Conservation (phyloP, 2,329 filamentous ascomycete species). For the Truncatella angustata region DNA sequence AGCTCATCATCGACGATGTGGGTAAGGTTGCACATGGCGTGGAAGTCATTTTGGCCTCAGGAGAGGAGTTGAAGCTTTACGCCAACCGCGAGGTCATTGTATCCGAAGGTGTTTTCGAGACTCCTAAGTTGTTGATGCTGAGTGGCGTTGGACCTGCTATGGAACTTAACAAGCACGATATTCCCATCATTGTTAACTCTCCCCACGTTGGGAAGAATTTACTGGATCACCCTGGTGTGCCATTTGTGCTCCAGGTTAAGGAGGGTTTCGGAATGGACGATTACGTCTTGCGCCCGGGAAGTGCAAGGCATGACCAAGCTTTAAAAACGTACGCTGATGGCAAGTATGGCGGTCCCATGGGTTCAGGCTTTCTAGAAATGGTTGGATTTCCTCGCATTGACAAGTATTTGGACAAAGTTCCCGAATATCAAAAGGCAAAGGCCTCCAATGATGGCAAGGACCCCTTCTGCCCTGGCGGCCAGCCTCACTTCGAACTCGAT, state of each 20-base stretch:
- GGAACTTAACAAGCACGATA: constrained; percentile 52
- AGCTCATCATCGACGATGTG: constrained; percentile 48
- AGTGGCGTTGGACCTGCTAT: constrained; percentile 58
- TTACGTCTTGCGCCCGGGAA: constrained; percentile 38
- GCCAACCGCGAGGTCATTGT: constrained; percentile 49
- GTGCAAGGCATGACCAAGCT: too few species aligned
- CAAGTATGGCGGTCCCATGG: constrained; percentile 35
- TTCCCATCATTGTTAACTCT: constrained; percentile 52
- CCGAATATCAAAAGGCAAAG: constrained; percentile 43
- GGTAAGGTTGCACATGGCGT: constrained; percentile 41
- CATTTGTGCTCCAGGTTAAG: constrained; percentile 45
- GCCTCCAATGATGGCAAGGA: constrained; percentile 43
- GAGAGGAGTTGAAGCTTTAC: constrained; percentile 41
- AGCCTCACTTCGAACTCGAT: constrained; percentile 62
- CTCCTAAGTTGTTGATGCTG: constrained; percentile 63
- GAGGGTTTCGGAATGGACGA: constrained; percentile 39
- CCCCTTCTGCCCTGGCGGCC: constrained; percentile 53
- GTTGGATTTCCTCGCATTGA: constrained; percentile 59
- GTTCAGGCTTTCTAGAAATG: constrained; percentile 44
- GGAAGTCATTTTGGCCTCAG: constrained; percentile 39
- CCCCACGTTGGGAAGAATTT: constrained; percentile 65
- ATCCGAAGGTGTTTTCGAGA: constrained; percentile 57
- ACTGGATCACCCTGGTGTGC: constrained; percentile 58
- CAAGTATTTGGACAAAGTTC: constrained; percentile 45
- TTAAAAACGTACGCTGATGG: constrained; percentile 32